These are phyloP conservation scores for Akanthomyces lecanii DNA, from an alignment of 2,329 filamentous ascomycete genomes.

Conservation along the genomic window DNA sequence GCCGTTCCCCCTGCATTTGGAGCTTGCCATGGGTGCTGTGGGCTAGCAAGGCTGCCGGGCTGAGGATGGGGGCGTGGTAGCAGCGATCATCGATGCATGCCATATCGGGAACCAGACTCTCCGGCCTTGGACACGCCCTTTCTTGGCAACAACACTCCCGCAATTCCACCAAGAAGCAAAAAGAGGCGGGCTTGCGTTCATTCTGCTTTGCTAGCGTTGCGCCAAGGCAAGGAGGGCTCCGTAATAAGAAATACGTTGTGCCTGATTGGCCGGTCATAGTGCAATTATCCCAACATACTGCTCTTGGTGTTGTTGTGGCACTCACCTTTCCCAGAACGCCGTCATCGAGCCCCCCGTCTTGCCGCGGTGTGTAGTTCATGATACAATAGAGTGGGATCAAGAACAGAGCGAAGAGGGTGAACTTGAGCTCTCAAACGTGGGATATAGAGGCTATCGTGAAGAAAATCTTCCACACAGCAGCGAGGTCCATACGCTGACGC, in stretches of 20 bases:
- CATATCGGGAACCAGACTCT: conserved; percentile 3
- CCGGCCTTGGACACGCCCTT: not conserved
- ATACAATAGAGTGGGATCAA: too few species aligned
- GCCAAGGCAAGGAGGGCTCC: not conserved
- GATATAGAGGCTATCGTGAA: not conserved
- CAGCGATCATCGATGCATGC: conserved; percentile 9
- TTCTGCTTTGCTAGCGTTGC: not conserved
- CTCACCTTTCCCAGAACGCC: not conserved
- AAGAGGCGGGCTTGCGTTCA: not conserved
- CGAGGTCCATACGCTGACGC: too few species aligned
- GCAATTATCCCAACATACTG: not conserved
- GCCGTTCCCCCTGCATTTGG: not conserved
- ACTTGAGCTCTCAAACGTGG: not conserved
- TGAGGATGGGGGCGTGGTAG: not conserved
- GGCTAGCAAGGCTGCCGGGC: not conserved
- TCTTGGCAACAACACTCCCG: not conserved
- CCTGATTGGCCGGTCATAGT: not conserved
- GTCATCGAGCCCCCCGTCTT: not conserved
- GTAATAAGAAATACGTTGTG: not conserved
- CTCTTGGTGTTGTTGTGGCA: not conserved
- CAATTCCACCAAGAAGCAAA: not conserved
- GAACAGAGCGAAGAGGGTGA: too few species aligned
- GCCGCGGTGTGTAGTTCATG: not conserved
- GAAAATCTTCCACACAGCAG: not conserved
- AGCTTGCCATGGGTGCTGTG: not conserved